Evolutionary conservation across 2,329 filamentous ascomycete species (phyloP), one percentile per base, ranked within the genome.

Genomic region (Fusarium begoniae): DNA sequence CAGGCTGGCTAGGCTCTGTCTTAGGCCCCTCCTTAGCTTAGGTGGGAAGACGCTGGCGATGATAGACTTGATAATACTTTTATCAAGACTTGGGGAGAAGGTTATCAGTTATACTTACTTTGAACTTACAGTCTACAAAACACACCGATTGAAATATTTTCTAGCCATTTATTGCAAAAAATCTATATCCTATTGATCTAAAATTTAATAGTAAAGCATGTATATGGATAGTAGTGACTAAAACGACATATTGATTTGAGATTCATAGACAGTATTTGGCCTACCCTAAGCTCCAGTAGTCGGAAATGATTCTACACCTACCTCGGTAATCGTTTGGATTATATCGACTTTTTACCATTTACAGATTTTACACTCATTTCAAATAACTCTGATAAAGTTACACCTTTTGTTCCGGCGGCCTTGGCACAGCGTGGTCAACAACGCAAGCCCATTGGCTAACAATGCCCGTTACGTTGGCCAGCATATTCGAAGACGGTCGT

Each of bases 31-130:
- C 8, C 17, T 18, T 5, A 5, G 43, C n/a, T 9, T 20, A 1
- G 13, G 24, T 14, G 8, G 6, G 20, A 28, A 22, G 13, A 28
- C 6, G 26, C 8, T 28, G 26, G 20, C 4, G 13, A 22, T 4
- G 0, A 12, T 17, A 0, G 28, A 11, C 2, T 28, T 15, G 4
- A 22, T 8, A 4, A 8, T 8, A 0, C 13, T 0, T 15, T 28
- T 0, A 22, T 7, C 9, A 22, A 22, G 10, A 8, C 13, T 11
- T 0, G 0, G 8, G 20, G 45, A 22, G 4, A 17, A 15, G 3
- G 2, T 17, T 6, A 2, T 48, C 3, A 7, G 8, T 12, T 3
- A 3, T 5, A 22, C 2, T 47, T n/a, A 26, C 10, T 10, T 20
- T 5, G 2, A 13, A 15, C 24, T 35, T 14, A 10, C 6, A 8